Base-by-base conservation (phyloP, 2,329 filamentous ascomycete species). In the Bipolaris victoriae region DNA sequence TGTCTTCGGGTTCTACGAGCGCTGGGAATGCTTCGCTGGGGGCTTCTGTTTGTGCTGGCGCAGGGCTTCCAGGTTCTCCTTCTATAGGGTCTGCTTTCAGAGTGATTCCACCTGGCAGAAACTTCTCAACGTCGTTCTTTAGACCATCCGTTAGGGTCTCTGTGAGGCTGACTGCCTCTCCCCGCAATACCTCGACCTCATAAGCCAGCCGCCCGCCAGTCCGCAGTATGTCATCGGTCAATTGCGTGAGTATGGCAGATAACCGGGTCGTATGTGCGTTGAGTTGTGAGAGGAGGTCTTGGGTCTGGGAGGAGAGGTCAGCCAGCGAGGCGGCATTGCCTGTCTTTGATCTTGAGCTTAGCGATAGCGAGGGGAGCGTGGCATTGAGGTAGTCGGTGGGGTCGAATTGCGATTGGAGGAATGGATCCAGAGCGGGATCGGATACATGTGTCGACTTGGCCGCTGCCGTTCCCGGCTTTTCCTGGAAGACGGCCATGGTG, bases 161-260 rank as follows among this genome's bases (percentile, higher is more conserved):
- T 0, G 88, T 87, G 35, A 97, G 80, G n/a, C 90, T 84, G 45
- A 92, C 79, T 2, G 92, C 90, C 77, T 97, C 93, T 61, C 93
- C 93, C n/a, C 92, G 86, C 47, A 98, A 78, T 16, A 98, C 85
- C 77, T 98, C 94, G 18, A 98, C 94, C 77, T 98, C 91, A 72
- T 99, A 99, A 18, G 93, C 92, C 55, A 99, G 80, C 3, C 94
- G 85, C 63, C 91, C 92, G 24, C 93, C 91, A 69, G 91, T 93
- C 55, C 95, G 86, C 60, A 99, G 78, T 62, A 99, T 98, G 66
- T 98, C 95, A 76, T 99, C 94, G 10, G 95, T 97, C 58, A 98
- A 82, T 70, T 94, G 89, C 31, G 92, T 97, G 56, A 99, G 83
- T 44, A 88, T 90, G 52, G 84, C 87, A 13, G 92, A 92, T 7